A percentile compares a stretch with the other conserved stretches of the same genome.
Evolutionary conservation across 2,329 filamentous ascomycete species (phyloP).

Genomic region (Pseudogymnoascus sp.): DNA sequence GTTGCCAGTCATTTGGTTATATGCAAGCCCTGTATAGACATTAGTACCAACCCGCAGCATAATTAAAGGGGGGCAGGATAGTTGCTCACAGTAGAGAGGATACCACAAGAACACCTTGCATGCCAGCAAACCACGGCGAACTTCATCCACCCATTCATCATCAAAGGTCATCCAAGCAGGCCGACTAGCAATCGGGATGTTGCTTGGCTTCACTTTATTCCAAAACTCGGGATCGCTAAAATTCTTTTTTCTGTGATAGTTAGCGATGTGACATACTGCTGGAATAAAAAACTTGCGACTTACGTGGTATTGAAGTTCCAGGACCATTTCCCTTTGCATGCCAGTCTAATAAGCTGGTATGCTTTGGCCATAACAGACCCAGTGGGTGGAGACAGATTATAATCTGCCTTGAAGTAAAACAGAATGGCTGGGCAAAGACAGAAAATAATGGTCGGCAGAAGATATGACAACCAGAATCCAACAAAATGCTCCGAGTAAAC

Average conservation of each 20-base stretch:
- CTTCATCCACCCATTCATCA: constrained; percentile 74
- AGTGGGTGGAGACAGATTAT: constrained; percentile 55
- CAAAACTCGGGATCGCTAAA: constrained; percentile 49
- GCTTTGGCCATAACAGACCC: constrained; percentile 66
- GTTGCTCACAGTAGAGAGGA: constrained; percentile 33
- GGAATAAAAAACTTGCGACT: neutral
- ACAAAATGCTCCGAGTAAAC: constrained; percentile 69
- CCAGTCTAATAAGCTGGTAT: constrained; percentile 49
- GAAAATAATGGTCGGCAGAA: constrained; percentile 60
- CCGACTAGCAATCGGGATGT: constrained; percentile 44
- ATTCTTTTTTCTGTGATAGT: constrained; percentile 30
- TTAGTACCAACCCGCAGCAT: constrained; percentile 51
- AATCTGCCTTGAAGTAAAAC: constrained; percentile 48
- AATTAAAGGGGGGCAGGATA: constrained; percentile 20
- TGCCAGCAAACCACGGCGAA: constrained; percentile 59
- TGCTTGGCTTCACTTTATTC: constrained; percentile 60
- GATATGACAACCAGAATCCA: constrained; percentile 65
- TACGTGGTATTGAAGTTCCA: constrained; percentile 43
- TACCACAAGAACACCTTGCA: constrained; percentile 58
- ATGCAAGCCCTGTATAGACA: constrained; percentile 38
- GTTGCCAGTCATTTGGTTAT: constrained; percentile 54
- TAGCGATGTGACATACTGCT: neutral
- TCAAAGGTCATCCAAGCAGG: constrained; percentile 75
- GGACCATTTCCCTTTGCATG: constrained; percentile 55
- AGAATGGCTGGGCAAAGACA: constrained; percentile 53